A percentile compares a stretch with the other conserved stretches of the same genome.
phyloP scores from a whole-genome alignment of 768 basidiomycete genomes.

The Auricularia sp. region DNA sequence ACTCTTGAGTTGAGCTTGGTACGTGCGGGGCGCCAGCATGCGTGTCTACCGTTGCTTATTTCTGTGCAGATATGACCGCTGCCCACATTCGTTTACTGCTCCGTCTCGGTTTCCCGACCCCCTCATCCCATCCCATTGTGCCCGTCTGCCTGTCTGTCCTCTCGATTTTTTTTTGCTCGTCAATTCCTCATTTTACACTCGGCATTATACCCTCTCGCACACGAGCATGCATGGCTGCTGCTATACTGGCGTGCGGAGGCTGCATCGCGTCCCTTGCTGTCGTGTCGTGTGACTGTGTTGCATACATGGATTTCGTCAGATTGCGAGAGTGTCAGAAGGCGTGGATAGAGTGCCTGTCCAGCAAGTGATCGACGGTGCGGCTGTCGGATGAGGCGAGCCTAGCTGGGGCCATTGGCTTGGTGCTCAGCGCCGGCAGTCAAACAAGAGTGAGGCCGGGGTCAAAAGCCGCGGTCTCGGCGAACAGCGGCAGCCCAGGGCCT shows the following conservation, averaged over 20 bases:
- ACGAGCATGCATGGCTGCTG: background rate
- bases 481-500: background rate
- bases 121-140: background rate
- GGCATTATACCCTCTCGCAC: background rate
- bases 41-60: background rate
- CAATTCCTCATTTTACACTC: background rate
- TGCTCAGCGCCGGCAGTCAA: too few species aligned
- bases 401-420: too few species aligned
- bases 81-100: background rate
- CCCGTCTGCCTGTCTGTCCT: background rate
- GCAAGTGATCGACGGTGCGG: too few species aligned
- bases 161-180: background rate
- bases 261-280: background rate
- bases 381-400: background rate
- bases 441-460: background rate
- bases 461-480: background rate
- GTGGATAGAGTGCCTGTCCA: too few species aligned
- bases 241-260: background rate
- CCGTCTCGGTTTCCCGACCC: background rate
- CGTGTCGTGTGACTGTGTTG: background rate
- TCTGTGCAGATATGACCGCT: background rate
- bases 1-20: constrained; percentile 95
- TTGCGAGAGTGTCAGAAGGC: too few species aligned
- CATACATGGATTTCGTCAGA: background rate
- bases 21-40: constrained; percentile 11